Base-by-base conservation (phyloP, 495 filamentous ascomycete genomes). In the Tuber melanosporum region DNA sequence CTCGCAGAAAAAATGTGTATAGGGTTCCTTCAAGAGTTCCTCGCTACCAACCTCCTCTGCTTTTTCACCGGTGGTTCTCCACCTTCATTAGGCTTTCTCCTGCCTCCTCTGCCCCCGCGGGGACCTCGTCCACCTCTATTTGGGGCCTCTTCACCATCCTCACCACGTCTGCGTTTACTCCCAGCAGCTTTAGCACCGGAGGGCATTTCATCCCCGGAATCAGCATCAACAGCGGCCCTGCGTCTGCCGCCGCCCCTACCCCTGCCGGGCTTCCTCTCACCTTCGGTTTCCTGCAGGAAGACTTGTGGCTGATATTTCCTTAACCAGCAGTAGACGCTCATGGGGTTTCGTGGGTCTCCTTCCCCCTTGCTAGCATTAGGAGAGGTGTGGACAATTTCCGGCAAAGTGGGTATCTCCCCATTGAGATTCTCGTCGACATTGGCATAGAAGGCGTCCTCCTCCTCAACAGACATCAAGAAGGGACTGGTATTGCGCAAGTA, bases 281-380 rank as follows among this genome's bases (percentile, higher is more conserved):
- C 82, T 83, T 95, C 93, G 73, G 91, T 91, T 80, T 94, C 93
- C 83, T 95, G 92, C 0, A 96, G 85, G 85, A 94, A 95, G 36
- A 91, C 91, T 75, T 94, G 89, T 0, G 94, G 94, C 75, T 93
- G 92, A 82, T 96, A 89, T 75, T 90, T 89, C 47, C 92, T 89
- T 39, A 98, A 86, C 94, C 94, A 98, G 84, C 95, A 95, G 86
- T 94, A 93, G 2, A 96, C 93, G 42, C 91, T 93, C 52, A 92
- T 90, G 0, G 92, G 93, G 81, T 97, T 98, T 44, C 89, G 89
- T 7, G 93, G 85, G 26, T 88, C 87, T 57, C 90, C 87, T 73
- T 94, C 92, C 36, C 80, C 82, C 49, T 81, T 81, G 3, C 74
- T 74, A 39, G 62, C 72, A 39, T 43, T 75, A 6, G 81, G 81